phyloP scores from a whole-genome alignment of 805 yeast species.

The Metschnikowia koreensis region DNA sequence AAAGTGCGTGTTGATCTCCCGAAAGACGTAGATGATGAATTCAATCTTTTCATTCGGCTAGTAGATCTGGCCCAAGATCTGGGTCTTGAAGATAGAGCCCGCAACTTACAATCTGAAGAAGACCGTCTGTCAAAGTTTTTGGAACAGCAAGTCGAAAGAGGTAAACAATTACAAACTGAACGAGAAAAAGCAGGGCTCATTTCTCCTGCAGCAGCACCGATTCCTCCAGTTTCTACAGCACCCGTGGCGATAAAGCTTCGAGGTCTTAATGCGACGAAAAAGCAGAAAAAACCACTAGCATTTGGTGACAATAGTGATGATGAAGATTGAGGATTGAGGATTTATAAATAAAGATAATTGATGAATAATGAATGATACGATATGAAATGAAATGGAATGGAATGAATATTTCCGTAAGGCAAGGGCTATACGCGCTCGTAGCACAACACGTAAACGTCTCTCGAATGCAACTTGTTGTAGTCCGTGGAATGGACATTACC shows the following conservation, averaged over 20 bases:
- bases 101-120: conserved; percentile 15
- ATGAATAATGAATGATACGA: background rate
- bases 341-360: background rate
- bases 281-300: conserved; percentile 1
- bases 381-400: background rate
- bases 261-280: conserved; percentile 11
- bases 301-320: conserved; percentile 12
- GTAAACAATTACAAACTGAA: conserved; percentile 7
- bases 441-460: conserved; percentile 68
- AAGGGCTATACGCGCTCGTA: conserved; percentile 42
- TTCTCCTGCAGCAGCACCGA: background rate
- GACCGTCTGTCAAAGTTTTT: conserved; percentile 15
- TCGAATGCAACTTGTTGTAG: conserved; percentile 38
- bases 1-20: conserved; percentile 46
- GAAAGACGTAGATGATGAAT: conserved; percentile 33
- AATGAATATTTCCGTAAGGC: background rate
- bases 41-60: conserved; percentile 32
- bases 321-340: background rate
- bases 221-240: background rate
- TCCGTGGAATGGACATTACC: conserved; percentile 42
- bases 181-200: background rate
- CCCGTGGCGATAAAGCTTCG: conserved; percentile 15
- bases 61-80: conserved; percentile 14
- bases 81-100: background rate
- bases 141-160: conserved; percentile 16